These are phyloP conservation scores for Blastocrithidia nonstop DNA, from an alignment of 208 protist genomes.

Conservation along the genomic window DNA sequence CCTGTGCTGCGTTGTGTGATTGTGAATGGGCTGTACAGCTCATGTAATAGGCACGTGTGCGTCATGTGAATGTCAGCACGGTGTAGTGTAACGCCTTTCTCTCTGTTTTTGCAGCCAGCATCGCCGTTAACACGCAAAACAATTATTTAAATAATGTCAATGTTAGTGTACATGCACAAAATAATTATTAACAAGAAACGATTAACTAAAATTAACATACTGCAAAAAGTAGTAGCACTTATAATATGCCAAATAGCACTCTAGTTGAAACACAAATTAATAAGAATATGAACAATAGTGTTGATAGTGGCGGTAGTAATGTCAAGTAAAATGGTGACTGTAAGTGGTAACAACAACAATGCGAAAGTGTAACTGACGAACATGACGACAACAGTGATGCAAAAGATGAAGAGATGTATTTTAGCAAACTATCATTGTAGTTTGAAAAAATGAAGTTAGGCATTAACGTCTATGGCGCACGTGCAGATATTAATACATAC, in stretches of 20 bases:
- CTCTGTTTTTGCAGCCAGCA: conserved; percentile 39
- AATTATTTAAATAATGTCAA: too few species aligned
- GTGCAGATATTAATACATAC: conserved; percentile 53
- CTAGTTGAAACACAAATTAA: neutral
- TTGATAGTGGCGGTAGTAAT: neutral
- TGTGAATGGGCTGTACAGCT: conserved; percentile 27
- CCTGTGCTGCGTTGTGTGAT: conserved; percentile 27
- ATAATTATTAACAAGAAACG: too few species aligned
- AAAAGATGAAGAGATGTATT: neutral
- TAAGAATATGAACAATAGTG: neutral
- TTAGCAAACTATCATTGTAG: conserved; percentile 10
- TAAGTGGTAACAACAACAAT: neutral
- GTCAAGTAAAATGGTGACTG: neutral
- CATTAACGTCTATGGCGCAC: conserved; percentile 38
- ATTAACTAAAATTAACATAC: too few species aligned
- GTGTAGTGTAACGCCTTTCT: conserved; percentile 66
- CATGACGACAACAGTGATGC: conserved; percentile 1
- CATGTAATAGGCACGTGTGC: conserved; percentile 21
- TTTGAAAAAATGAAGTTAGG: conserved; percentile 59
- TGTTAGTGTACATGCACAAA: too few species aligned
- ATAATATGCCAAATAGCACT: too few species aligned
- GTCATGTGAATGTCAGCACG: conserved; percentile 25
- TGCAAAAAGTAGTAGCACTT: too few species aligned
- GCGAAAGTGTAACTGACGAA: too few species aligned
- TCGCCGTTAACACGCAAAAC: too few species aligned